Percentiles rank a stretch among this genome's conserved stretches.
These are phyloP conservation scores for Phaseolus lunatus DNA, from an alignment of 306 rosid genomes.

Conservation along the genomic window DNA sequence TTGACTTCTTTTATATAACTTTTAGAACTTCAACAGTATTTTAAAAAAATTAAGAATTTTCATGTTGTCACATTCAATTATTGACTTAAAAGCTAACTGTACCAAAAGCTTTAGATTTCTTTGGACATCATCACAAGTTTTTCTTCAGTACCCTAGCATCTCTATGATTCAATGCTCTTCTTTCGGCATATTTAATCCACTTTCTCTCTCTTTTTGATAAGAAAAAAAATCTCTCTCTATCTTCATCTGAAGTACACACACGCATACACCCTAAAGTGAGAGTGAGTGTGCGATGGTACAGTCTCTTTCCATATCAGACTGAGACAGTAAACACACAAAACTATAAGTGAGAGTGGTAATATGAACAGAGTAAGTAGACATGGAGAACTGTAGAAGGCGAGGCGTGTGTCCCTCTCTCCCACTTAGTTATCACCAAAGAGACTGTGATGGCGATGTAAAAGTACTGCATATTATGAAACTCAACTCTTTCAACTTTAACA, in stretches of 20 bases:
- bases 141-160: background rate
- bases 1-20: background rate
- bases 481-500: background rate
- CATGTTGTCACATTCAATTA: background rate
- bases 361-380: conserved; percentile 35
- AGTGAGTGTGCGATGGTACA: conserved; percentile 26
- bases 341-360: conserved; percentile 35
- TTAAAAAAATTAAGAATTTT: background rate
- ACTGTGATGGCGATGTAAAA: background rate
- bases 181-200: background rate
- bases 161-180: background rate
- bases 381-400: conserved; percentile 34
- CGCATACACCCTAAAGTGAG: conserved; percentile 32
- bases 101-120: background rate
- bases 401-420: conserved; percentile 35
- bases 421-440: conserved; percentile 21
- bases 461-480: background rate
- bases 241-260: background rate
- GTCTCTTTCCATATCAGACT: conserved; percentile 19
- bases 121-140: background rate
- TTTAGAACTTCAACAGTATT: background rate
- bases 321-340: conserved; percentile 27
- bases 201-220: background rate
- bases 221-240: background rate
- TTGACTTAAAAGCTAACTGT: background rate